Base-by-base conservation (phyloP, 495 filamentous ascomycete genomes). In the Hamigera avellanea region DNA sequence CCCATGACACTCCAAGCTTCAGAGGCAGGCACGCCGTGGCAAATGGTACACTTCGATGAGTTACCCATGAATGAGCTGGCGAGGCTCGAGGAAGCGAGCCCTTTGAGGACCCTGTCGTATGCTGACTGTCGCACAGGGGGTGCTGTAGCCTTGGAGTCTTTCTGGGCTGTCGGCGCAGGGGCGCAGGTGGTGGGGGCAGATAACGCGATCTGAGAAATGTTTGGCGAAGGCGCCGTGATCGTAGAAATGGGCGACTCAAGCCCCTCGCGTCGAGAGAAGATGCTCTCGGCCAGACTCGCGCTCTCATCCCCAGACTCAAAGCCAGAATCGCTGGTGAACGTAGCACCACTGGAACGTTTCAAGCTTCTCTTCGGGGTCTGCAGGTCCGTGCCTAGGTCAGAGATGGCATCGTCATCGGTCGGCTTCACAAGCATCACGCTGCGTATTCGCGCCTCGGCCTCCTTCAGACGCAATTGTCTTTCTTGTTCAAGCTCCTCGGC, bases 1-100 rank as follows among this genome's bases (percentile, higher is more conserved):
- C 77, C 69, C 19, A 85, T 70, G 9, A 83, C 75, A 42, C 77
- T 67, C 83, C 82, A 81, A 9, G 78, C 80, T 38, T 83, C 70
- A 18, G 75, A 75, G 26, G 73, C 61, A 27, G 76, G 66, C 41
- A 72, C 62, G 2, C 81, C 73, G 48, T 73, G 51, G 49, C 78
- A 83, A 39, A 75, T 81, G 14, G 35, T 41, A 29, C 78, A 83
- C 34, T 64, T 67, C 8, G 59, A 52, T 0, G 48, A 42, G 23
- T 49, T 55, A 4, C 45, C 51, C 5, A 45, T 44, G 33, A 61
- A 57, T 13, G 58, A 60, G 36, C 48, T 57, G 8, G 56, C 46
- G 33, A 64, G 42, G 8, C 57, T 52, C 19, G 54, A 60, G 6
- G 57, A 59, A 3, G 57, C 45, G 32, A 62, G 48, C 8, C 61